Base-by-base conservation (phyloP, 2,329 filamentous ascomycete genomes). In the Alternaria sp. region DNA sequence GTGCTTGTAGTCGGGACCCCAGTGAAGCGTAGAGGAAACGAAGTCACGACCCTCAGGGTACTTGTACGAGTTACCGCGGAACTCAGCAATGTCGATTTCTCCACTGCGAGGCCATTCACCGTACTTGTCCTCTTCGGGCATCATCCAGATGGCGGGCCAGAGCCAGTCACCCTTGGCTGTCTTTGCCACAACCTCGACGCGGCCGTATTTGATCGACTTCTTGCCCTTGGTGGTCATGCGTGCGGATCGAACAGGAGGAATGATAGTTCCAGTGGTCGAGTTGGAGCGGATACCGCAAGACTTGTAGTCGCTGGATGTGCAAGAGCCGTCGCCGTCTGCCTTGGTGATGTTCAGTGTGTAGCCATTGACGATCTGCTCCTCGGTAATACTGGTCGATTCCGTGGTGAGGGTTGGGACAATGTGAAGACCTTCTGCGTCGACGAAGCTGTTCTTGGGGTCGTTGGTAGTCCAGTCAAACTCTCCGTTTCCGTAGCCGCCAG, bases 71-170 rank as follows among this genome's bases (percentile, higher is more conserved):
- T 96, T 96, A 65, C 92, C 92, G 63, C 92, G 90, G 26, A 88
- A 88, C 79, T 96, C 92, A 70, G 89, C 83, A 57, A 96, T 91
- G 77, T 96, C 92, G 53, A 96, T 96, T 79, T 95, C 92, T 30
- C 92, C 92, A 7, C 90, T 93, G 6, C 83, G 81, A 0, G 92
- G 93, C 92, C 92, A 96, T 1, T 84, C 70, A 0, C 92, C 92
- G 76, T 96, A 96, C 1, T 83, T 89, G 57, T 89, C 83, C 19
- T 89, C 83, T 56, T 89, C 88, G 1, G 92, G 92, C 71, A 75
- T 74, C 73, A 75, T 74, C 73, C 92, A 95, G 74, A 96, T 94
- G 19, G 92, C 92, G 3, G 92, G 92, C 92, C 92, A 95, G 12
- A 96, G 85, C 92, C 92, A 96, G 81, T 95, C 91, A 52, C 92